phyloP scores from a whole-genome alignment of 139 green algal species.

The Chlamydomonas sp. region DNA sequence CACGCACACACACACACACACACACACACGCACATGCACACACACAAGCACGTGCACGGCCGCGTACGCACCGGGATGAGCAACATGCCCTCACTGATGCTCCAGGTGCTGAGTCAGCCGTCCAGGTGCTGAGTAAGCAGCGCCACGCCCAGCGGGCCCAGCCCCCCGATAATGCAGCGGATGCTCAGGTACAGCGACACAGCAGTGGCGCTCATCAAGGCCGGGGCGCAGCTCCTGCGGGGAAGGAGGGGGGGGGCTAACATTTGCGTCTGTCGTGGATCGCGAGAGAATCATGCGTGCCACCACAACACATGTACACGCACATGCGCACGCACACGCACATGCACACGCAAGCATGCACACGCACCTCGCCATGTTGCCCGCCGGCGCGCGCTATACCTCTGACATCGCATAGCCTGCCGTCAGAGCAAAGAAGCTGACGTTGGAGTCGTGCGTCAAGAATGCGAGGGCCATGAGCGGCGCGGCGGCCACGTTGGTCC shows the following conservation, averaged over 20 bases:
- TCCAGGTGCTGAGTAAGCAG: constrained; percentile 2
- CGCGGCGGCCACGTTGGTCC: constrained; percentile 51
- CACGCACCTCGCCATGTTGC: constrained; percentile 64
- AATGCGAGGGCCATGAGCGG: constrained; percentile 57
- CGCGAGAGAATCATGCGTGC: too few relatives aligned
- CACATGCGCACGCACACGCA: neutral
- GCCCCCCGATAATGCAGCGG: constrained; percentile 69
- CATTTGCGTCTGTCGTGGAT: too few relatives aligned
- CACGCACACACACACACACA: too few relatives aligned
- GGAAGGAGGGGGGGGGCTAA: neutral
- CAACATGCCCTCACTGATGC: neutral
- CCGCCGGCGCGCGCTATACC: constrained; percentile 73
- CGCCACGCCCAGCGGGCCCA: constrained; percentile 64
- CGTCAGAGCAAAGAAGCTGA: constrained; percentile 68
- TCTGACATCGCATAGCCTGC: constrained; percentile 74
- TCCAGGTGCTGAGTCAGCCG: too few relatives aligned
- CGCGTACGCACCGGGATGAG: constrained; percentile 3
- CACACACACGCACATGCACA: too few relatives aligned
- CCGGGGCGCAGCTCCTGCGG: constrained; percentile 27
- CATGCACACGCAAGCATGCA: too few relatives aligned
- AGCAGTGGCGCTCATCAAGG: constrained; percentile 53
- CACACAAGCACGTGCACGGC: too few relatives aligned
- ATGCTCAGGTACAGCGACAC: constrained; percentile 75
- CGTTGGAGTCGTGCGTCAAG: constrained; percentile 31
- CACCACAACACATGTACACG: neutral